Base-by-base conservation (phyloP, 2,329 filamentous ascomycete species). In the Didymella exigua region DNA sequence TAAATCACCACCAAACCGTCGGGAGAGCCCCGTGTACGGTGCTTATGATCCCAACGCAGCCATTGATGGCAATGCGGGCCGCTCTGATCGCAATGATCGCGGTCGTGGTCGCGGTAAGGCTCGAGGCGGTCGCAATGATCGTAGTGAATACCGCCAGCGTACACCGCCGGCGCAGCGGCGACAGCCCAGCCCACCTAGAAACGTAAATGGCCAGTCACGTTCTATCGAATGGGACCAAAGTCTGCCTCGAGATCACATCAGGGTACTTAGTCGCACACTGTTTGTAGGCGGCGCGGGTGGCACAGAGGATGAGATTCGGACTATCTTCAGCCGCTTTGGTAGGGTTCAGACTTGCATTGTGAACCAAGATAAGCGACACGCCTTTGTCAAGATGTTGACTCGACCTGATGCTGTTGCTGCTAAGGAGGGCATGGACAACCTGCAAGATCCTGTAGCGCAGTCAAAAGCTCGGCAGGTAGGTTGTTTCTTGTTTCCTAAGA, bases 321-420 rank as follows among this genome's bases (percentile, higher is more conserved):
- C 79, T 45, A 86, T 96, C 38, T 99, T 99, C 75, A 82, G 81
- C 68, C 86, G 86, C 40, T 96, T 88, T 71, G 95, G 95, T 55
- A 82, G 87, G 48, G 95, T 99, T 4, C 95, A 99, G 76, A 97
- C 93, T 1, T 98, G 93, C 77, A 99, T 99, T 62, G 93, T 97
- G 63, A 98, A 99, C 78, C 89, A 91, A 69, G 95, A 99, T 71
- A 99, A 98, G 79, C 90, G 95, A 16, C 95, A 99, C 76, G 95
- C 95, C 5, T 99, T 99, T 74, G 93, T 99, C 69, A 99, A 99
- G 79, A 99, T 99, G 95, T 85, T 95, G 63, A 95, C 86, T 60
- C 91, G 96, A 31, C 83, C 86, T 59, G 91, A 96, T 75, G 93
- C 95, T 13, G 84, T 96, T 55, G 80, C 75, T 59, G 95, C 95